Evolutionary conservation across 2,329 filamentous ascomycete species (phyloP).

Genomic region (Trichoderma pleuroti): DNA sequence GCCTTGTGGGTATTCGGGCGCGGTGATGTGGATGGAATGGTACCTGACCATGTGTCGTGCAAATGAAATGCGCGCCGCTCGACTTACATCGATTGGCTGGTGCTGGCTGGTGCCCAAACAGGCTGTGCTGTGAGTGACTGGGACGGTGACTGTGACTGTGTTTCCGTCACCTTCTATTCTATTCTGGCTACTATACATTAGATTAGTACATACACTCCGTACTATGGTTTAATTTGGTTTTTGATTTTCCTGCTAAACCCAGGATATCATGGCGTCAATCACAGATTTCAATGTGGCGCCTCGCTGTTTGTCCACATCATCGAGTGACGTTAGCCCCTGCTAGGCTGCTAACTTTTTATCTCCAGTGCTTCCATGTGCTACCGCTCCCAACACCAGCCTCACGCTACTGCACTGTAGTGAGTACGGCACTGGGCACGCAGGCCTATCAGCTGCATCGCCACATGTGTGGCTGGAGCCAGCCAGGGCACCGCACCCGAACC

Average conservation of each 20-base stretch:
- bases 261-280: not conserved
- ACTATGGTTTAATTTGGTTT: not conserved
- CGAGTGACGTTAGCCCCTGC: slow-evolving; percentile 20
- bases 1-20: not conserved
- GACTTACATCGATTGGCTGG: not conserved
- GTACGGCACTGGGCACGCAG: too few species aligned
- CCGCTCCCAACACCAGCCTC: not conserved
- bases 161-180: not conserved
- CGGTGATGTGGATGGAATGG: not conserved
- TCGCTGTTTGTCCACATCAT: slow-evolving; percentile 21
- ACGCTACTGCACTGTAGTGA: not conserved
- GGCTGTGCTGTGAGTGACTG: not conserved
- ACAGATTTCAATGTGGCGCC: slow-evolving; percentile 7
- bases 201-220: not conserved
- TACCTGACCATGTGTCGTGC: not conserved
- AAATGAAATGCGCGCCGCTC: not conserved
- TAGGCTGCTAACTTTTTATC: slow-evolving; percentile 4
- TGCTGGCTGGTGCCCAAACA: not conserved
- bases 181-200: not conserved
- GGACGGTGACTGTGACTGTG: too few species aligned
- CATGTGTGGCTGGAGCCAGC: slow-evolving; percentile 21
- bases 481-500: slow-evolving; percentile 22
- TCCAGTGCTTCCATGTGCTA: not conserved
- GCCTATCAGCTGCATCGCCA: slow-evolving; percentile 17
- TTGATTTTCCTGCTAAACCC: not conserved